Conservation (phyloP, 129 eudicot genomes). For the Arctium lappa region DNA sequence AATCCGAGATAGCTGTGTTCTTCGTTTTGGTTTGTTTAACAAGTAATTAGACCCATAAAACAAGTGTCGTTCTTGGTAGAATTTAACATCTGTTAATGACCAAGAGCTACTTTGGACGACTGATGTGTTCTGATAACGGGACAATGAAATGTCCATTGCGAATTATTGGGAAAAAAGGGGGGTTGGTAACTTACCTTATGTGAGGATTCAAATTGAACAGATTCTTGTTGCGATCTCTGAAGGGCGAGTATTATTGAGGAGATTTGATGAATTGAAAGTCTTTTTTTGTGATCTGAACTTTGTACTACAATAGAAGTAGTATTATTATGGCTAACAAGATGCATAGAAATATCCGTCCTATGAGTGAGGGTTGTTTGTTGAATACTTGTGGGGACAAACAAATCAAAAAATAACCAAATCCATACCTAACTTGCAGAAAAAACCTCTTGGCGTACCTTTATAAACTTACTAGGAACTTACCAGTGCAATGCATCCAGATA, state of each 20-base stretch:
- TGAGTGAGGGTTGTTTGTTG: conserved; percentile 4
- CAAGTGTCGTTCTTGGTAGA: conserved; percentile 8
- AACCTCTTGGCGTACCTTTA: no score
- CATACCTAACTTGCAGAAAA: no score
- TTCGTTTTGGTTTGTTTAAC: conserved; percentile 24
- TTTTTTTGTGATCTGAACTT: background rate
- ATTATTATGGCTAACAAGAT: background rate
- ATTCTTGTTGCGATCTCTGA: background rate
- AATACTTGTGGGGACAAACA: no score
- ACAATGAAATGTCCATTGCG: conserved; percentile 46
- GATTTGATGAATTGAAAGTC: background rate
- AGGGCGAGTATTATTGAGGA: conserved; percentile 1
- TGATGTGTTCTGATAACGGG: conserved; percentile 31
- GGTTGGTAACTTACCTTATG: conserved; percentile 16
- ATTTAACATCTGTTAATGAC: conserved; percentile 8
- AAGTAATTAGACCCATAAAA: conserved; percentile 15
- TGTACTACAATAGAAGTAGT: background rate
- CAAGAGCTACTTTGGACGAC: conserved; percentile 29
- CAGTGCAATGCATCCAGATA: no score
- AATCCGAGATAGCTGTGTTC: conserved; percentile 21
- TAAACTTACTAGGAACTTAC: no score
- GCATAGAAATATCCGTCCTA: conserved; percentile 33
- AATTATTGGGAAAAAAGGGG: background rate
- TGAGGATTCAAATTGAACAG: conserved; percentile 1
- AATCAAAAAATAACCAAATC: background rate